A percentile compares a stretch with the other conserved stretches of the same genome.
These are phyloP conservation scores for Globisporangium lucens DNA, from an alignment of 352 stramenopile species.

Conservation along the genomic window DNA sequence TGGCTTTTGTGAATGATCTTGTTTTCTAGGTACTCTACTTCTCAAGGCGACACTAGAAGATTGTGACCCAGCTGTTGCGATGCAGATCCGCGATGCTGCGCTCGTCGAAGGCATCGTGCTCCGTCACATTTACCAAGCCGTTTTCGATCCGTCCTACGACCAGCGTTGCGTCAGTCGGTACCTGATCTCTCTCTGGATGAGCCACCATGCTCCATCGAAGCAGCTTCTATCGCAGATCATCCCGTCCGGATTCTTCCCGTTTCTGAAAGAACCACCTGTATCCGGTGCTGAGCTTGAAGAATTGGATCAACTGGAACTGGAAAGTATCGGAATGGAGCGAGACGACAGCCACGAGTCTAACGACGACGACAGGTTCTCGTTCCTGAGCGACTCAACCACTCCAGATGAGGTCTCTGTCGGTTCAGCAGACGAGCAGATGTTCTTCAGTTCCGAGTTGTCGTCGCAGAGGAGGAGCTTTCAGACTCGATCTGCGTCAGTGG, in stretches of 20 bases:
- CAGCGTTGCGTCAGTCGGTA: slow-evolving; percentile 93
- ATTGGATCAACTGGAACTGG: slow-evolving; percentile 84
- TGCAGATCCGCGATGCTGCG: slow-evolving; percentile 87
- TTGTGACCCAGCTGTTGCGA: slow-evolving; percentile 74
- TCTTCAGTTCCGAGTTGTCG: slow-evolving; percentile 9
- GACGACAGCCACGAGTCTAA: slow-evolving; percentile 36
- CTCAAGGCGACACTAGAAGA: slow-evolving; percentile 91
- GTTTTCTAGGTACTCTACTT: slow-evolving; percentile 85
- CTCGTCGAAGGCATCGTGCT: slow-evolving; percentile 92
- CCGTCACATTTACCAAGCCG: slow-evolving; percentile 89
- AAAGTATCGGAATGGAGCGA: slow-evolving; percentile 38
- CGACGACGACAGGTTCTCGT: slow-evolving; percentile 32
- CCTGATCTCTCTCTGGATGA: slow-evolving; percentile 95
- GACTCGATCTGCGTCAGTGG: slow-evolving; percentile 8
- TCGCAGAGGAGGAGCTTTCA: slow-evolving; percentile 10
- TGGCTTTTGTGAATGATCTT: slow-evolving; percentile 2
- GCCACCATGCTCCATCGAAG: slow-evolving; percentile 85
- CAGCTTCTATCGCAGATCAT: slow-evolving; percentile 89
- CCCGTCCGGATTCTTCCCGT: slow-evolving; percentile 84
- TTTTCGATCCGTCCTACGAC: slow-evolving; percentile 92
- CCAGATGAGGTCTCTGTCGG: neutral
- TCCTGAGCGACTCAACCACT: slow-evolving; percentile 30
- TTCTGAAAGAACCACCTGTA: slow-evolving; percentile 83
- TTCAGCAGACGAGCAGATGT: slow-evolving; percentile 1
- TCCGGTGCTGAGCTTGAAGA: slow-evolving; percentile 79